Evolutionary conservation across 192 early-diverging fungal genomes (phyloP).

Genomic region (Gonapodya prolifera): DNA sequence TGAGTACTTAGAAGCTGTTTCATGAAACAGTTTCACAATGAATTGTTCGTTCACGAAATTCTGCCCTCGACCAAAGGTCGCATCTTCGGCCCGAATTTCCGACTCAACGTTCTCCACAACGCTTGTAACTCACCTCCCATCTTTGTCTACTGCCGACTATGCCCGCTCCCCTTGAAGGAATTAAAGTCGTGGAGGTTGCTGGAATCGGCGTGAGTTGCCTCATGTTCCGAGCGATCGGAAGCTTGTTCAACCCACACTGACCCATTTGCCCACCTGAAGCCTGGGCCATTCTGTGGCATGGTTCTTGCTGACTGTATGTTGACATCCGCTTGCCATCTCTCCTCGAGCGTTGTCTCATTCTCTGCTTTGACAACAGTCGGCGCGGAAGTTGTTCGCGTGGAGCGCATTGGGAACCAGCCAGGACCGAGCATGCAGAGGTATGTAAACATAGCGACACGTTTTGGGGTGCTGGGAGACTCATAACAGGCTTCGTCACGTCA

Average conservation of each 20-base stretch:
- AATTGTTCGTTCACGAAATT: too few relatives aligned
- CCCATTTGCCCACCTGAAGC: slow-evolving; percentile 26
- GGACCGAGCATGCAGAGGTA: slow-evolving; percentile 33
- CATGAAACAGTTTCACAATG: too few relatives aligned
- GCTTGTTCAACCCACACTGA: not conserved
- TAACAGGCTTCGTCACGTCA: not conserved
- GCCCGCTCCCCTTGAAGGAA: slow-evolving; percentile 12
- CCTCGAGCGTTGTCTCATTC: not conserved
- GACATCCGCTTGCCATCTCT: not conserved
- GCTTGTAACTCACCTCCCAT: too few relatives aligned
- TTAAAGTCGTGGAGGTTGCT: slow-evolving; percentile 52
- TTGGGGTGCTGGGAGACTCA: too few relatives aligned
- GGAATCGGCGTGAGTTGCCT: slow-evolving; percentile 16
- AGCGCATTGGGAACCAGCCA: slow-evolving; percentile 20
- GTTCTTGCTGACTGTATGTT: slow-evolving; percentile 44
- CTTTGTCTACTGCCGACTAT: too few relatives aligned
- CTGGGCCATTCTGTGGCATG: slow-evolving; percentile 47
- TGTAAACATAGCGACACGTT: too few relatives aligned
- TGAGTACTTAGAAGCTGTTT: too few relatives aligned
- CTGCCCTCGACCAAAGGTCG: too few relatives aligned
- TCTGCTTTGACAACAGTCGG: slow-evolving; percentile 15
- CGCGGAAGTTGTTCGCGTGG: slow-evolving; percentile 51
- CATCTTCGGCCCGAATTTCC: too few relatives aligned
- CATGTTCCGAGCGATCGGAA: not conserved
- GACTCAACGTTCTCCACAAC: too few relatives aligned